Base-by-base conservation (phyloP, 208 protist species). In the Balamuthia mandrillaris region DNA sequence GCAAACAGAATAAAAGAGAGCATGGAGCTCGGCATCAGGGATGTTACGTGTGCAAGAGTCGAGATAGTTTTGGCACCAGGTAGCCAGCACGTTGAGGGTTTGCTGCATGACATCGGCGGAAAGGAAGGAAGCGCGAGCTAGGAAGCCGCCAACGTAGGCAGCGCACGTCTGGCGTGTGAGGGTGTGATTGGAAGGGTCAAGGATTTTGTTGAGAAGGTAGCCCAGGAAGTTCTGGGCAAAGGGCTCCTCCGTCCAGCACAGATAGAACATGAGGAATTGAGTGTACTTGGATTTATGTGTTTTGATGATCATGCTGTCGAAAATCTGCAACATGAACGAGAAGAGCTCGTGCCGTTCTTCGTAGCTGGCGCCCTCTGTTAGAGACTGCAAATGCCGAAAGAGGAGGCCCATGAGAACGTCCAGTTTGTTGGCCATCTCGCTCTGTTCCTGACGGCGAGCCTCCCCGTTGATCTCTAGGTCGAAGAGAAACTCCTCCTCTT, bases 231-330 rank as follows among this genome's bases (percentile, higher is more conserved):
- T 72, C 58, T 90, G 77, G 0, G 81, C 54, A 37, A 49, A 86
- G 27, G 49, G 27, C 33, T 54, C 45, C 2, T 89, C n/a, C 47
- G 85, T 66, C 31, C 49, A n/a, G 49, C 74, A 87, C 16, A 72
- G 24, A 31, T 90, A 89, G 18, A 90, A 87, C 12, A 90, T 49
- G 1, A 90, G 88, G 44, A 87, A 90, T 49, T 90, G 88, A 14
- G 65, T 70, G 45, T 90, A 90, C 68, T 90, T 90, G 33, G 54
- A 89, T 61, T 89, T 89, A 33, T 89, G 86, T 3, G 86, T 90
- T 18, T 82, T 84, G 9, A 90, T 21, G 27, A 90, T 52, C 9
- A 70, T 79, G 27, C 41, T 21, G 27, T 90, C 88, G 45, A 90
- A 90, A 0, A 85, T 29, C 31, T 86, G 84, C 1, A 90, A n/a